Conservation (phyloP, 257 asterid genomes). For the Scutellaria baicalensis region DNA sequence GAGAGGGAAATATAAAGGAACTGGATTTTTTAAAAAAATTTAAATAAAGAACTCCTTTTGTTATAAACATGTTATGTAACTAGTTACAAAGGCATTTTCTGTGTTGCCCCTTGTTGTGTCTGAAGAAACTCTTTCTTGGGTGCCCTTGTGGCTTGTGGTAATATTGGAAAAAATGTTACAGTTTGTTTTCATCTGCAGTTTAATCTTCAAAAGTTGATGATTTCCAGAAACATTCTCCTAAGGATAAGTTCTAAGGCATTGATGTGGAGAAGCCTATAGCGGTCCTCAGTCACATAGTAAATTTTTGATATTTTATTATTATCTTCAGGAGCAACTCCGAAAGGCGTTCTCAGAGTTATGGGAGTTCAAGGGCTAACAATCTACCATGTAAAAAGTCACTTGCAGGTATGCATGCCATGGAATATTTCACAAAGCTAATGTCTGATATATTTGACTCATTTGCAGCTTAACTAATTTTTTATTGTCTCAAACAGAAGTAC, state of each 20-base stretch:
- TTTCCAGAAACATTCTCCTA: neutral
- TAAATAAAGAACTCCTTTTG: neutral
- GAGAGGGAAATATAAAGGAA: neutral
- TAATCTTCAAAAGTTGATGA: neutral
- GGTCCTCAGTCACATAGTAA: constrained; percentile 1
- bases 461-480: constrained; percentile 14
- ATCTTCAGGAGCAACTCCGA: constrained; percentile 93
- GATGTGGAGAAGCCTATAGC: neutral
- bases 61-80: neutral
- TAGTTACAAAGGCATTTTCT: neutral
- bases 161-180: neutral
- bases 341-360: constrained; percentile 97
- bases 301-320: constrained; percentile 8
- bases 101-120: neutral
- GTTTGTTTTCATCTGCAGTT: constrained; percentile 3
- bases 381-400: constrained; percentile 97
- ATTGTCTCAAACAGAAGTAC: constrained; percentile 60
- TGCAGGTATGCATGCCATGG: constrained; percentile 54
- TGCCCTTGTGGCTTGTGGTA: neutral
- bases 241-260: neutral
- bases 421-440: constrained; percentile 1
- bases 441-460: constrained; percentile 7
- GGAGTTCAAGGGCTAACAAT: constrained; percentile 96
- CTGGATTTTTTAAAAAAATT: no score
- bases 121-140: constrained; percentile 8